Percentiles rank a stretch among this genome's conserved stretches.
Evolutionary conservation across 108 stramenopile genomes (phyloP).

Genomic region (Skeletonema potamos): DNA sequence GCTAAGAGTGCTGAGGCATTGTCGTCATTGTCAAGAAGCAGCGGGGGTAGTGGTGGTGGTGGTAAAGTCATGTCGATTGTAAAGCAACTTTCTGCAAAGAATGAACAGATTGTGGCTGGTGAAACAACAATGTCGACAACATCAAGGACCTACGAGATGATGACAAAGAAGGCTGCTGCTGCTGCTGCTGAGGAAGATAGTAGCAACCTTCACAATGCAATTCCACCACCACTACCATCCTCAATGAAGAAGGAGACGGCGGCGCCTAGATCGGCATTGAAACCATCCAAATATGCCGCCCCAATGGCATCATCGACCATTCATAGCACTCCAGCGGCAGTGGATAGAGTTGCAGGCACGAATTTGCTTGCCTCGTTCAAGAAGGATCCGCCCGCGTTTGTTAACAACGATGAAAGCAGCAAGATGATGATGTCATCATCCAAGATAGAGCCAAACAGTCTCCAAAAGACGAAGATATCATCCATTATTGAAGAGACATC

Average conservation of each 20-base stretch:
- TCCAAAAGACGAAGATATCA: background rate
- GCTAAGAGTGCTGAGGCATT: background rate
- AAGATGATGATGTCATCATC: background rate
- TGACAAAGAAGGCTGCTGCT: no score
- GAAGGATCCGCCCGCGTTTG: background rate
- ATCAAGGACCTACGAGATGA: background rate
- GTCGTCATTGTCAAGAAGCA: background rate
- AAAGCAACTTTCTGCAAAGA: conserved; percentile 6
- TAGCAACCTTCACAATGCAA: conserved; percentile 1
- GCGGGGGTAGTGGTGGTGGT: background rate
- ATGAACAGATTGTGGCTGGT: background rate
- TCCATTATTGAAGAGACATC: conserved; percentile 1
- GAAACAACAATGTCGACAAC: background rate
- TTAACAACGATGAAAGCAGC: background rate
- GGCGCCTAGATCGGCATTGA: conserved; percentile 33
- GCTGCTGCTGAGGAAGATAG: background rate
- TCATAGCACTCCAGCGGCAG: conserved; percentile 4
- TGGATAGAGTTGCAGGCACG: background rate
- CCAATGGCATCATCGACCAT: background rate
- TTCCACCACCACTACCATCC: background rate
- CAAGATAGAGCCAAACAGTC: background rate
- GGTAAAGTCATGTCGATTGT: conserved; percentile 1
- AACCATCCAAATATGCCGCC: conserved; percentile 31
- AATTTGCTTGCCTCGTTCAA: background rate
- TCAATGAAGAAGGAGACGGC: conserved; percentile 15